These are phyloP conservation scores for Claviceps monticola DNA, from an alignment of 2,329 filamentous ascomycete genomes.

Conservation along the genomic window DNA sequence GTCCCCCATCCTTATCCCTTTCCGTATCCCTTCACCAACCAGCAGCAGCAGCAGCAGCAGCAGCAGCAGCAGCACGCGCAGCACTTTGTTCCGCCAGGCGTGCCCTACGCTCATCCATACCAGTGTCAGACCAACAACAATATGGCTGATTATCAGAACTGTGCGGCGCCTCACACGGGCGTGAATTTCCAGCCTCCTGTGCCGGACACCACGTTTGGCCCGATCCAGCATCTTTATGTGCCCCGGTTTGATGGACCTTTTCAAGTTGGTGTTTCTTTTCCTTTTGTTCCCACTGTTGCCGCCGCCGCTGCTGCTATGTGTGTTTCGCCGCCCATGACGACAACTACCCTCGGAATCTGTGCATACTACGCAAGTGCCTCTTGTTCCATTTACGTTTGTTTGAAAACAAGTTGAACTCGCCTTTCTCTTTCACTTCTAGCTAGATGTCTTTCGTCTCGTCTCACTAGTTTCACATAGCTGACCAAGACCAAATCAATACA, in stretches of 20 bases:
- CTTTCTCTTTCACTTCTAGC: neutral
- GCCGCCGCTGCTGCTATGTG: conserved; percentile 6
- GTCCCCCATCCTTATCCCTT: neutral
- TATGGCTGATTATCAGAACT: conserved; percentile 29
- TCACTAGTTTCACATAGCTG: neutral
- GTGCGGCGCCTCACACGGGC: conserved; percentile 27
- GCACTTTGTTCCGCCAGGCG: neutral
- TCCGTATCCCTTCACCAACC: conserved; percentile 7
- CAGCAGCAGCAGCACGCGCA: conserved; percentile 7
- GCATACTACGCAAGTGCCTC: conserved; percentile 27
- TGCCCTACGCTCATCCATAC: neutral
- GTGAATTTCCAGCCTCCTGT: conserved; percentile 45
- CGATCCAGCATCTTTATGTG: conserved; percentile 39
- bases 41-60: conserved; percentile 2
- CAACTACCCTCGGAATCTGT: conserved; percentile 18
- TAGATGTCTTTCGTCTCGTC: neutral
- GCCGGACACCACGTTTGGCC: conserved; percentile 42
- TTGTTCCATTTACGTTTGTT: neutral
- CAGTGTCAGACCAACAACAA: conserved; percentile 8
- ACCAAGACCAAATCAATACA: conserved; percentile 14
- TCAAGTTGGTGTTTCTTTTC: conserved; percentile 18
- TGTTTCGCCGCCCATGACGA: conserved; percentile 13
- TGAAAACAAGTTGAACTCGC: neutral
- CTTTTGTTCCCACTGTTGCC: conserved; percentile 13
- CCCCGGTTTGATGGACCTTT: conserved; percentile 34